Percentiles rank a stretch among this genome's conserved stretches.
phyloP scores from a whole-genome alignment of 2,329 filamentous ascomycete genomes.

The Pseudogymnoascus sp. region DNA sequence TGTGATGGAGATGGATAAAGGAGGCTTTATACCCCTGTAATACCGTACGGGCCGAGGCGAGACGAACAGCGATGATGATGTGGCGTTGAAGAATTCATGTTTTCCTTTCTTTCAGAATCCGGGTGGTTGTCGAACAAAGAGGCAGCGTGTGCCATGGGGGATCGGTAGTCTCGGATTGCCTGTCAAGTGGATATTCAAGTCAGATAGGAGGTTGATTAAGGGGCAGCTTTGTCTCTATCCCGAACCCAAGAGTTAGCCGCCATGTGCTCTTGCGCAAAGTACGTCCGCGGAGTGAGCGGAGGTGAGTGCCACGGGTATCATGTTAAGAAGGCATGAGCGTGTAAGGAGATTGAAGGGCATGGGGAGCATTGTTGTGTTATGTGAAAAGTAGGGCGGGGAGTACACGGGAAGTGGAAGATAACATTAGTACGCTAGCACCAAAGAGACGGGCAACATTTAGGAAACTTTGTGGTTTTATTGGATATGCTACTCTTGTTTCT shows the following conservation, averaged over 20 bases:
- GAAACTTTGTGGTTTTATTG: not conserved
- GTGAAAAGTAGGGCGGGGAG: not conserved
- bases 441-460: not conserved
- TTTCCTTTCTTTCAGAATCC: not conserved
- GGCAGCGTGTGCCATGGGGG: too few relatives aligned
- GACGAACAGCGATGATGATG: not conserved
- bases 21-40: not conserved
- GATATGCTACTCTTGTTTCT: not conserved
- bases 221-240: too few relatives aligned
- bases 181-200: too few relatives aligned
- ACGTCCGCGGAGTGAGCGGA: not conserved
- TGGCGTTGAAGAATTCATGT: not conserved
- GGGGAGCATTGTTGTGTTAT: not conserved
- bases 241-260: not conserved
- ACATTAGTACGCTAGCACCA: not conserved
- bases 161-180: too few relatives aligned
- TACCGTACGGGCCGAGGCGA: not conserved
- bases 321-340: not conserved
- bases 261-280: not conserved
- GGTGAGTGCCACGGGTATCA: not conserved
- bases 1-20: not conserved
- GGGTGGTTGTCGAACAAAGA: not conserved
- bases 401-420: not conserved
- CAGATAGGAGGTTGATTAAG: too few relatives aligned
- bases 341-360: not conserved